Base-by-base conservation (phyloP, 345 rosid species). In the Populus deltoides region DNA sequence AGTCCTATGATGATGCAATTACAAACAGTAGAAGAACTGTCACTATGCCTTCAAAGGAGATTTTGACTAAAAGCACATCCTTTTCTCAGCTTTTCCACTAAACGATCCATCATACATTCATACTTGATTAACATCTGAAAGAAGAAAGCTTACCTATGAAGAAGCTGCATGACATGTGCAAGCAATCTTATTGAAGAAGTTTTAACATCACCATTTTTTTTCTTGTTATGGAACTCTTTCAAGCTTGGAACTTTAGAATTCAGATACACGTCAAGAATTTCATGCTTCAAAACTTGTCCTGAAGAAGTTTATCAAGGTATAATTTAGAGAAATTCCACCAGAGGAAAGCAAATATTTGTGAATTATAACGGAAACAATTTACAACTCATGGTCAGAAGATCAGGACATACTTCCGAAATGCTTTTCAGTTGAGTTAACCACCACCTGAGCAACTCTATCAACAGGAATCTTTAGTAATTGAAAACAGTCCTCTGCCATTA, bases 401-500 rank as follows among this genome's bases (percentile, higher is more conserved):
- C 74, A 77, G 78, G 62, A 81, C 98, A 81, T 90, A 96, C 99
- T 94, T 88, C 99, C 99, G 67, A 88, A 92, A 71, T 88, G 86
- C 87, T 91, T 96, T 89, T 92, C 97, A 2, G 97, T 80, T 75
- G 98, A 91, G 85, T 80, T 96, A 76, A 81, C 83, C 76, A 96
- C 91, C 85, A 89, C 95, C 86, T 88, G 91, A 33, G 85, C 55
- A 77, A 91, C 79, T 81, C 90, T 90, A 69, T 96, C 95, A 66
- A 63, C 78, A 27, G 95, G 95, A 81, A 94, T 84, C 81, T 91
- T 91, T 68, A 86, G 55, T 70, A 87, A 88, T 84, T 92, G 92
- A 86, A 96, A 92, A 86, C 82, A 94, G 86, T 96, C 98, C 85
- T 94, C 99, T 62, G 94, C 98, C 68, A 96, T 80, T 72, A 96